Base-by-base conservation (phyloP, 2,329 filamentous ascomycete genomes). In the Cladosporium sp. region DNA sequence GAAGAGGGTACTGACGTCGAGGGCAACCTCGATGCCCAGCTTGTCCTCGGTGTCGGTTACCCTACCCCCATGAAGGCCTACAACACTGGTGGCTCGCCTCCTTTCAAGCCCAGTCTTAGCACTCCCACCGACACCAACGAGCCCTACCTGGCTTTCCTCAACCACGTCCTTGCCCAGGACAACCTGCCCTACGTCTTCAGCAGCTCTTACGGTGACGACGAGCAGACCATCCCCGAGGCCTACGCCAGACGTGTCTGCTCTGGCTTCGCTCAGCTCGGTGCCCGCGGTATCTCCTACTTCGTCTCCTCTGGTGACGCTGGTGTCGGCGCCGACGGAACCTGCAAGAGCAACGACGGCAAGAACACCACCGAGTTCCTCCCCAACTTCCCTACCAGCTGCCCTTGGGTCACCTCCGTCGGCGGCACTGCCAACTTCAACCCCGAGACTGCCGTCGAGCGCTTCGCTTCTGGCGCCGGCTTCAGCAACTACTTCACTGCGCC, bases 201-300 rank as follows among this genome's bases (percentile, higher is more conserved):
- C 61, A 87, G 85, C 14, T 89, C 87, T 0, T 91, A 91, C 73
- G 88, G 87, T 57, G 88, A 90, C 67, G 83, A 86, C 62, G 89
- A 91, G 76, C 85, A 89, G 73, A 84, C 82, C 3, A 79, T 91
- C 0, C 88, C 89, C 0, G 72, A 78, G 2, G 82, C 83, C 13
- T 91, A 90, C 71, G 86, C 86, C 21, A 79, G 80, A 57, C 82
- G 83, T 59, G 86, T 89, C 14, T 91, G 89, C 79, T 82, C 85
- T 67, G 80, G 87, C 68, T 88, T 89, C 70, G 86, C 84, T 51
- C 63, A 89, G 70, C 85, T 91, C 34, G 88, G 87, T n/a, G 84
- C 86, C 1, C 85, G 88, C 48, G 89, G 89, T n/a, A 83, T 89
- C 4, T 85, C 85, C 0, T 80, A 90, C n/a, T 77, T 91, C 32